Evolutionary conservation across 352 stramenopile species (phyloP).

Genomic region (Pythium aphanidermatum): DNA sequence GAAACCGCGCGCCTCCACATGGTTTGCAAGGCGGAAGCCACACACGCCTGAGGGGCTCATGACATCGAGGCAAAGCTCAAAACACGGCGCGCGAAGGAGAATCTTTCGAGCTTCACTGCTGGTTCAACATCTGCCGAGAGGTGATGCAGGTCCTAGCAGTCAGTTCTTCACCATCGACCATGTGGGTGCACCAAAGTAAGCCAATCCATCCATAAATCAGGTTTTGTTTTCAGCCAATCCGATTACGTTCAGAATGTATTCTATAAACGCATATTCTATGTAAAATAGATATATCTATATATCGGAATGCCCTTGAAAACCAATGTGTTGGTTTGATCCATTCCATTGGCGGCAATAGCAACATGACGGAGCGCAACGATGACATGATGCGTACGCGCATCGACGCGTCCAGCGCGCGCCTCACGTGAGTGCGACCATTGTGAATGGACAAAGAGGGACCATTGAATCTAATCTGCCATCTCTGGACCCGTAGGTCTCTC

Average conservation of each 20-base stretch:
- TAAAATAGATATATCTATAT: background rate
- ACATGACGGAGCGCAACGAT: slow-evolving; percentile 31
- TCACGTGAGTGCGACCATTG: slow-evolving; percentile 37
- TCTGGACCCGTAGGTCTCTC: slow-evolving; percentile 37
- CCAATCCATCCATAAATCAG: no score
- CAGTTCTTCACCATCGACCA: no score
- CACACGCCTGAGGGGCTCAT: no score
- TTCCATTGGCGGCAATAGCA: slow-evolving; percentile 9
- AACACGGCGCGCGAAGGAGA: no score
- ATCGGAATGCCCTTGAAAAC: background rate
- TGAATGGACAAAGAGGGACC: background rate
- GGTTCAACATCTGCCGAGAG: no score
- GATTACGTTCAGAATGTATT: background rate
- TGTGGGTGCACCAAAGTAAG: no score
- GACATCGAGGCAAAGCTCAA: no score
- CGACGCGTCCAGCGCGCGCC: slow-evolving; percentile 55
- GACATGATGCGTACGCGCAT: slow-evolving; percentile 55
- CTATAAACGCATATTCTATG: background rate
- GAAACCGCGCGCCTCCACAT: no score
- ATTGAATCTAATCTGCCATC: background rate
- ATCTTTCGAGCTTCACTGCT: no score
- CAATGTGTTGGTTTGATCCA: slow-evolving; percentile 16
- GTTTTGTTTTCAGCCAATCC: no score
- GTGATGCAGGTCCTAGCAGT: no score
- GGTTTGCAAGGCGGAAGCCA: no score